Evolutionary conservation across 768 basidiomycete species (phyloP), one percentile per base, ranked within the genome.

Genomic region (Mycena chlorophos): DNA sequence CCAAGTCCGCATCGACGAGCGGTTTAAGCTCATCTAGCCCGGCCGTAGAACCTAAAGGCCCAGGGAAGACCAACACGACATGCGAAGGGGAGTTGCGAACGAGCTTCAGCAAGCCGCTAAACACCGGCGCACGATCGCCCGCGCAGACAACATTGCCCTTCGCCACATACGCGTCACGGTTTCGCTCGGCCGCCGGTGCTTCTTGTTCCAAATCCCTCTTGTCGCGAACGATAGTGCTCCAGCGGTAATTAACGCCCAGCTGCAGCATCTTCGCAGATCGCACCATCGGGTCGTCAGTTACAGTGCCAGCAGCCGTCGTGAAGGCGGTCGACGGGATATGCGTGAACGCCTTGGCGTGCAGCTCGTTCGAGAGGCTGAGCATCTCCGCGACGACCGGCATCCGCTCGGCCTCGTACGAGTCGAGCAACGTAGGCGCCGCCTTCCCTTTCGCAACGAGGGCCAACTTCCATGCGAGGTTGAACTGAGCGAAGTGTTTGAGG

Each of bases 361-460:
- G 38, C 4, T 52, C 52, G 10, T 63, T 67, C 31, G 71, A 66
- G 12, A 67, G 45, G 47, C 68, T 52, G 13, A 76, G 64, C 73
- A 74, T 73, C 54, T 73, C 68, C 0, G 71, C 66, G 27, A 74
- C 67, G n/a, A 74, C 66, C 0, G 71, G 72, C 22, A 75, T 55
- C 8, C 74, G 72, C 37, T 75, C 74, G 3, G 52, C 5, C 19
- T 59, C 64, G 54, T 68, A 68, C 1, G 49, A 61, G 26, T 56
- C 49, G 37, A 63, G 68, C 54, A 57, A 68, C 29, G 45, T 51
- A n/a, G 43, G 45, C 12, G 45, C 46, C 1, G 59, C 62, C 26
- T 52, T 54, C 14, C 57, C 58, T 37, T 64, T 61, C 26, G 51
- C 27, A 28, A 66, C 66, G 23, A 68, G 40, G 16, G 65, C 38